Evolutionary conservation across 2,329 filamentous ascomycete genomes (phyloP).

Genomic region (Bipolaris oryzae): DNA sequence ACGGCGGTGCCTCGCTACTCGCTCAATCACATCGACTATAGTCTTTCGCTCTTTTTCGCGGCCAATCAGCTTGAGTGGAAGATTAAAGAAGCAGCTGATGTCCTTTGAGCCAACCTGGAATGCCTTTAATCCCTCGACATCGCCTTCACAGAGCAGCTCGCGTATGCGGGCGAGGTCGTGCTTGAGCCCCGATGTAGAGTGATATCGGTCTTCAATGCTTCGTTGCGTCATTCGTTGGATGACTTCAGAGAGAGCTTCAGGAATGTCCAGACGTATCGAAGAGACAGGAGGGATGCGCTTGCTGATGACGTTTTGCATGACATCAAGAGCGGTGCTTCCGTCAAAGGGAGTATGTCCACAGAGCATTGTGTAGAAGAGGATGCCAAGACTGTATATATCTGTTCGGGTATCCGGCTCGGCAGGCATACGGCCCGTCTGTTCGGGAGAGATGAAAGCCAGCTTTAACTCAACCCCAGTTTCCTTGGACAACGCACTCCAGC

Average conservation of each 20-base stretch:
- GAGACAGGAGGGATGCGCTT: conserved; percentile 79
- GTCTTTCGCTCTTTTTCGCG: conserved; percentile 72
- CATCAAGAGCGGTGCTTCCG: conserved; percentile 80
- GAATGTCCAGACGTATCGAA: conserved; percentile 78
- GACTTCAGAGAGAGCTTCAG: conserved; percentile 79
- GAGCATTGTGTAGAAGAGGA: conserved; percentile 77
- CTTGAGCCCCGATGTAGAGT: conserved; percentile 85
- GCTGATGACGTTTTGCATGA: conserved; percentile 86
- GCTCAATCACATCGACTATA: conserved; percentile 74
- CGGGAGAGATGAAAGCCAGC: conserved; percentile 88
- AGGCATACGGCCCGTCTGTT: conserved; percentile 91
- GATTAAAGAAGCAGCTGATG: conserved; percentile 88
- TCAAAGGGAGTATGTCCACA: conserved; percentile 81
- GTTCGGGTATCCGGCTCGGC: conserved; percentile 86
- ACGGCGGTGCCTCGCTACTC: conserved; percentile 70
- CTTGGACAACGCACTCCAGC: conserved; percentile 82
- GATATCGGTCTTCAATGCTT: conserved; percentile 84
- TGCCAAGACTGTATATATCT: conserved; percentile 90
- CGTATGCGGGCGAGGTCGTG: conserved; percentile 78
- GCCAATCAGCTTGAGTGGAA: conserved; percentile 82
- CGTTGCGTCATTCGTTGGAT: conserved; percentile 94
- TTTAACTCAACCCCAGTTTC: conserved; percentile 88
- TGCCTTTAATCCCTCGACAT: conserved; percentile 70
- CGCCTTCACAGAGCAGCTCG: conserved; percentile 74
- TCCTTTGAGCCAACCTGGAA: conserved; percentile 84